phyloP scores from a whole-genome alignment of 306 rosid genomes.

The Rosa rugosa region DNA sequence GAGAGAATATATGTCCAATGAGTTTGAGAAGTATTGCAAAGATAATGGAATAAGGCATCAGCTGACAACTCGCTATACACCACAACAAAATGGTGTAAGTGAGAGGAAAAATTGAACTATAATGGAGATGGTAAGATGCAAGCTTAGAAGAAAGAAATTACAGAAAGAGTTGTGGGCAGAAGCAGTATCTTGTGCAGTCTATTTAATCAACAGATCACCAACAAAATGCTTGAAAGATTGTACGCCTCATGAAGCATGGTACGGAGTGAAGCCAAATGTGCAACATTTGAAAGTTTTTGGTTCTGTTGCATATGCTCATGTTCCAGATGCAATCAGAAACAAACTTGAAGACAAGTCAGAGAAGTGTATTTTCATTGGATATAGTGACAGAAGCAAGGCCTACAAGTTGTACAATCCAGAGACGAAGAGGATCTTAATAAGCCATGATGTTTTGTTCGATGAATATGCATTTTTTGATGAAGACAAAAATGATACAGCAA shows the following conservation, averaged over 20 bases:
- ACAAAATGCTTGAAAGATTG: neutral
- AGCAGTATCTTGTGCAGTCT: too few species aligned
- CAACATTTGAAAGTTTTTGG: neutral
- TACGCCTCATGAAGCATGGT: neutral
- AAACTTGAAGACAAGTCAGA: neutral
- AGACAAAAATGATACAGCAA: neutral
- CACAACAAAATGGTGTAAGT: too few species aligned
- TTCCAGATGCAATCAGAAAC: neutral
- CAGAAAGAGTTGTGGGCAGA: too few species aligned
- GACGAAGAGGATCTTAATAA: neutral
- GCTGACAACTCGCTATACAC: too few species aligned
- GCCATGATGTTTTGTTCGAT: neutral
- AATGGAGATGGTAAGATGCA: too few species aligned
- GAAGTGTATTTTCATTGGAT: neutral
- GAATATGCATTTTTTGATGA: neutral
- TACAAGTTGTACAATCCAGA: neutral
- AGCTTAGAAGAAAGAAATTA: too few species aligned
- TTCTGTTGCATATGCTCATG: neutral
- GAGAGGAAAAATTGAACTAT: too few species aligned
- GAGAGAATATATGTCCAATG: too few species aligned
- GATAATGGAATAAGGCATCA: too few species aligned
- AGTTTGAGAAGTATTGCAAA: too few species aligned
- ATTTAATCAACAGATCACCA: too few species aligned
- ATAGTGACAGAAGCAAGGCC: neutral
- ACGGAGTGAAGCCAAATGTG: neutral